A percentile compares a stretch with the other conserved stretches of the same genome.
Conservation (phyloP, 345 rosid species). For the Brassica nigra region DNA sequence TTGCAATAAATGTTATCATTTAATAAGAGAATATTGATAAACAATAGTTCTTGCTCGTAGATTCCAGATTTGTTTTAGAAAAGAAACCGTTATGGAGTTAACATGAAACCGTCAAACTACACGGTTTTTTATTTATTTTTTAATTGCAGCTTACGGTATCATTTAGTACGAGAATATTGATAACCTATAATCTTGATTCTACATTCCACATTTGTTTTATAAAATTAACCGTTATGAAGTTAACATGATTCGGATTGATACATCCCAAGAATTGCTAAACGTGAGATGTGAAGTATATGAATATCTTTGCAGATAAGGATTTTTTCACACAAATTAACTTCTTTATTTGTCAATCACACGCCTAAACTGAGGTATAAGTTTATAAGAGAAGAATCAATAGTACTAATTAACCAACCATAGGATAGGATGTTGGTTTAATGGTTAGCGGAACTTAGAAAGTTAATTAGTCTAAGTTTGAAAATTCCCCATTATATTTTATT, state of each 20-base stretch:
- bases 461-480: no score
- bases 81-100: neutral
- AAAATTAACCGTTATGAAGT: neutral
- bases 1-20: neutral
- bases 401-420: no score
- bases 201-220: neutral
- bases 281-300: neutral
- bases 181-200: conserved; percentile 4
- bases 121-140: neutral
- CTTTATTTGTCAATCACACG: no score
- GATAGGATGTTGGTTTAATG: no score
- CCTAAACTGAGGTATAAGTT: no score
- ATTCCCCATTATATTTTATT: no score
- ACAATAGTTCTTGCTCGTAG: neutral
- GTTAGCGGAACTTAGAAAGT: no score
- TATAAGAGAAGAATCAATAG: no score
- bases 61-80: neutral
- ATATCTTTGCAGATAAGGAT: neutral
- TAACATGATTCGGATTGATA: conserved; percentile 4
- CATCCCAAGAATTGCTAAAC: neutral
- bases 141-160: neutral
- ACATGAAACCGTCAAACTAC: conserved; percentile 1
- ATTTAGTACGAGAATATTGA: neutral
- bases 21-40: neutral
- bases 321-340: neutral